Base-by-base conservation (phyloP, 2,329 filamentous ascomycete species). In the Teratosphaeria destructans region DNA sequence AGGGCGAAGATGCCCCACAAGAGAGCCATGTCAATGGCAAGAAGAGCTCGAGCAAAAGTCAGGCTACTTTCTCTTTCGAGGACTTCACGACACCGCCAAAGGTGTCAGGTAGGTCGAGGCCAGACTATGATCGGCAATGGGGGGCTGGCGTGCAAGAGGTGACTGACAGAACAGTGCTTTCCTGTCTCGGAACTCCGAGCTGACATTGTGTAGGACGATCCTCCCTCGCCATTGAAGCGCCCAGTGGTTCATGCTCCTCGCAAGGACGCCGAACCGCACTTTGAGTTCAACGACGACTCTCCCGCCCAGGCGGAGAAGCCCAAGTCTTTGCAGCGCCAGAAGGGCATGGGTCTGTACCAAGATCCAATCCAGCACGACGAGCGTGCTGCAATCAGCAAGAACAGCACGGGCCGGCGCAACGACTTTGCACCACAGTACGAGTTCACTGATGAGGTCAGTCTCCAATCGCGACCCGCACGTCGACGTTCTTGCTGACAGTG, bases 11-110 rank as follows among this genome's bases (percentile, higher is more conserved):
- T 57, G 72, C 72, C 49, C 66, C 76, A 19, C 59, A 49, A 32
- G 60, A 60, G n/a, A 53, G 55, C 37, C 67, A 69, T 70, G 75
- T 26, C 72, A 79, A 23, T 73, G 80, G 57, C 81, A 80, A 54
- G 62, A 10, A 61, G 59, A 58, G 62, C 67, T 58, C 65, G 63
- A 89, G 88, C 54, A 59, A 62, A 8, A 57, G 58, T 76, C 86
- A 90, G 78, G 81, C 61, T 85, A 85, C 89, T 63, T 96, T 93
- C 91, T 85, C 85, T 55, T 97, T 97, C 73, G 84, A 90, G 62
- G 91, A 96, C 75, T 95, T 95, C 68, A 78, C 79, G 16, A 96
- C 92, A 0, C 93, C 93, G 0, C 82, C 87, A 64, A 96, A 95
- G 79, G 78, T 83, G 55, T 79, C 82, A 4, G 76, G 80, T 54